A percentile compares a stretch with the other conserved stretches of the same genome.
Conservation (phyloP, 495 filamentous ascomycete species). For the Podospora pseudocomata region DNA sequence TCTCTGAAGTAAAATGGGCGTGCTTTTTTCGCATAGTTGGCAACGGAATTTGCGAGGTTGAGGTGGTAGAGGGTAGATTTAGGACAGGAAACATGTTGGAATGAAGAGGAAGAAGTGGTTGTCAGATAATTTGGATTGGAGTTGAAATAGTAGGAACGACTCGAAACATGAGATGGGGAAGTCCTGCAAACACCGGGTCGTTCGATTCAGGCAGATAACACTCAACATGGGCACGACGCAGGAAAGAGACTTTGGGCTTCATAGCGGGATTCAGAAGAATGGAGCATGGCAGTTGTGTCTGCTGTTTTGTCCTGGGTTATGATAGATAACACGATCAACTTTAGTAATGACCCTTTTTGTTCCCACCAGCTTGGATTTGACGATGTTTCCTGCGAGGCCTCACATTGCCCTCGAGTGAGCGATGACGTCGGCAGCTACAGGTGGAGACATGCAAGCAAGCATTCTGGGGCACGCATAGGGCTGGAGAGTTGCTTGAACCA, state of each 20-base stretch:
- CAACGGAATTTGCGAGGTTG: constrained; percentile 10
- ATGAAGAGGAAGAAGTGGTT: not conserved
- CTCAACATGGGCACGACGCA: not conserved
- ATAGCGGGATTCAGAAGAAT: not conserved
- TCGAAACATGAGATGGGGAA: not conserved
- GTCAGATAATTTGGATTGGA: not conserved
- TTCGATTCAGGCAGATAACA: not conserved
- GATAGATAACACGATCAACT: constrained; percentile 1
- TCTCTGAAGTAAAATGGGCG: constrained; percentile 29
- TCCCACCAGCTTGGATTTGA: not conserved
- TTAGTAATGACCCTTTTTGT: not conserved
- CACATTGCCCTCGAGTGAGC: not conserved
- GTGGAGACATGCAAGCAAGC: not conserved
- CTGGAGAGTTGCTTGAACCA: not conserved
- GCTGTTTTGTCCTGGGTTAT: constrained; percentile 4
- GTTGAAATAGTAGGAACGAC: not conserved
- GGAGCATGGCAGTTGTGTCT: not conserved
- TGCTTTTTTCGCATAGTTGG: constrained; percentile 15
- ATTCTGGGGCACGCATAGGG: not conserved
- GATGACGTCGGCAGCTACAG: not conserved
- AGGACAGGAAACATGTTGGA: not conserved
- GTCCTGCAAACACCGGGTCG: not conserved
- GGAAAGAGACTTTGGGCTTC: not conserved
- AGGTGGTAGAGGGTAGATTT: not conserved
- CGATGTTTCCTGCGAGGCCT: not conserved